These are phyloP conservation scores for Arabidopsis suecica DNA, from an alignment of 345 rosid genomes.

Conservation along the genomic window DNA sequence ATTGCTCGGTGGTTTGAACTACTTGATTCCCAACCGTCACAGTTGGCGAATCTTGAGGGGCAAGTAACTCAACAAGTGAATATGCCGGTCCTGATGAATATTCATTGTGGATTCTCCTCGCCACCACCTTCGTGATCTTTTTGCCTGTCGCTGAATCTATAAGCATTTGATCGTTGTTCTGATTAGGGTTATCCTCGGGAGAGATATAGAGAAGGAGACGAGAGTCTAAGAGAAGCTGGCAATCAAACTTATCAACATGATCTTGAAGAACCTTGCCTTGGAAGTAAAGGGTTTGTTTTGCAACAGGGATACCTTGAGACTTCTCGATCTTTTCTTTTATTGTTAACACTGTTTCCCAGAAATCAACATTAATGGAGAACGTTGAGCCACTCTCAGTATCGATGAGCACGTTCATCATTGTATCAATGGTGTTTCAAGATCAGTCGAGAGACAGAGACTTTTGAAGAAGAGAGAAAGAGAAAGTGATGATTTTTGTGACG, in stretches of 20 bases:
- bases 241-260: conserved; percentile 47
- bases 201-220: conserved; percentile 56
- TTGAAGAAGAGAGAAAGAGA: too few relatives aligned
- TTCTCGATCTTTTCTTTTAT: conserved; percentile 71
- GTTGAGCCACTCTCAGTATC: too few relatives aligned
- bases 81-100: background rate
- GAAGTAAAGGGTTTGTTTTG: conserved; percentile 60
- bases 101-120: too few relatives aligned
- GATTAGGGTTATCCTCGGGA: background rate
- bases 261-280: conserved; percentile 55
- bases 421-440: too few relatives aligned
- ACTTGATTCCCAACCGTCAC: background rate
- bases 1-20: background rate
- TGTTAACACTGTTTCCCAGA: conserved; percentile 58
- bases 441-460: too few relatives aligned
- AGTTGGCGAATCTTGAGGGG: background rate
- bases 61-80: background rate
- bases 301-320: conserved; percentile 56
- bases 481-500: too few relatives aligned
- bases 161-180: too few relatives aligned
- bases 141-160: too few relatives aligned
- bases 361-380: conserved; percentile 59
- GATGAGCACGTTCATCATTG: too few relatives aligned
- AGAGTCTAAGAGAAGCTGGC: conserved; percentile 55
- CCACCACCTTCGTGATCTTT: too few relatives aligned